Conservation (phyloP, 192 early-diverging fungal species). For the Dissophora globulifera region DNA sequence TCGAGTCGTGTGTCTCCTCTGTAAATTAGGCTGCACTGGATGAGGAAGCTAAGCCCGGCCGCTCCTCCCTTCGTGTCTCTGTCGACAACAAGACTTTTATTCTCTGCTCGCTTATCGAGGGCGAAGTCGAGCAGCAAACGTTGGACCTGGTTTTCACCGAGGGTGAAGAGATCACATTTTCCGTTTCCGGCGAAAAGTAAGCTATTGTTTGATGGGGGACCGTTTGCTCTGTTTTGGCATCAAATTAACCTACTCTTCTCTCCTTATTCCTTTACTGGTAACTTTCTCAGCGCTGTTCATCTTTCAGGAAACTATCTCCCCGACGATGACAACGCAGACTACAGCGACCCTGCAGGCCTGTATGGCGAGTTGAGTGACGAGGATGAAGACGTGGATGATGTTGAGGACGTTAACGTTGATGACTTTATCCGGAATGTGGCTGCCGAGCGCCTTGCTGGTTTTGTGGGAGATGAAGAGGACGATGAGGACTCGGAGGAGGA, state of each 20-base stretch:
- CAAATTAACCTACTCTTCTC: too few relatives aligned
- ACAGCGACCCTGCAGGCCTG: conserved; percentile 26
- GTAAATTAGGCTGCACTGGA: conserved; percentile 86
- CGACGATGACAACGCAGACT: conserved; percentile 37
- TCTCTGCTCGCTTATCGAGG: conserved; percentile 84
- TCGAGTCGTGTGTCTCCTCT: too few relatives aligned
- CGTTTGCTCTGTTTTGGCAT: too few relatives aligned
- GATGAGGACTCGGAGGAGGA: conserved; percentile 52
- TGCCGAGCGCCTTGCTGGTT: conserved; percentile 37
- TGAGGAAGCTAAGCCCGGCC: conserved; percentile 58
- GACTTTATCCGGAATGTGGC: conserved; percentile 28
- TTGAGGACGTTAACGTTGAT: conserved; percentile 15
- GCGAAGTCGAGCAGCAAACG: conserved; percentile 75
- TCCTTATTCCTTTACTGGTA: too few relatives aligned
- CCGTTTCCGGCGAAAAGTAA: conserved; percentile 70
- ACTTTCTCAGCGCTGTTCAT: conserved; percentile 57
- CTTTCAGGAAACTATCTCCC: conserved; percentile 75
- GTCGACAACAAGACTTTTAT: conserved; percentile 79
- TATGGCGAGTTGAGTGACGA: conserved; percentile 32
- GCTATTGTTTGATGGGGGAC: too few relatives aligned
- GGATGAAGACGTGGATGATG: conserved; percentile 35
- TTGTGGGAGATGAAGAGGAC: conserved; percentile 23
- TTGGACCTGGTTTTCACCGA: conserved; percentile 77
- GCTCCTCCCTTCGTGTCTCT: conserved; percentile 75
- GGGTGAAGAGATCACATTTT: conserved; percentile 88